These are phyloP conservation scores for Pichia cactophila DNA, from an alignment of 1,139 yeast genomes.

Conservation along the genomic window DNA sequence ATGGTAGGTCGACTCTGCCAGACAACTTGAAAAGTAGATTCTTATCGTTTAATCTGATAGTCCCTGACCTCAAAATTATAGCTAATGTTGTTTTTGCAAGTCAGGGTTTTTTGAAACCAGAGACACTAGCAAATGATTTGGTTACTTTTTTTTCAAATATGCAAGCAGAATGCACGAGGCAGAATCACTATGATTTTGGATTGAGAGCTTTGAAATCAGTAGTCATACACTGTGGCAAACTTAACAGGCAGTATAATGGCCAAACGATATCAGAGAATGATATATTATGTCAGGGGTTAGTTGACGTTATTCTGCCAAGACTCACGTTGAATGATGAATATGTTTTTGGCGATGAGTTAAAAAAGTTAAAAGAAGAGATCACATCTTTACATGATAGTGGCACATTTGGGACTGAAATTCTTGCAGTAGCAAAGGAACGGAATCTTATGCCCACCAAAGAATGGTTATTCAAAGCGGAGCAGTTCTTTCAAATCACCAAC, in stretches of 20 bases:
- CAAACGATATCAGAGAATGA: slow-evolving; percentile 29
- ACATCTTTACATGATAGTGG: not conserved
- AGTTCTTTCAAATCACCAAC: slow-evolving; percentile 55
- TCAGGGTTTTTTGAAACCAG: slow-evolving; percentile 57
- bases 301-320: slow-evolving; percentile 60
- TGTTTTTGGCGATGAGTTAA: slow-evolving; percentile 29
- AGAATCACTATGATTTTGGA: slow-evolving; percentile 86
- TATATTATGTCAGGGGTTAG: slow-evolving; percentile 46
- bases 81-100: slow-evolving; percentile 67
- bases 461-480: slow-evolving; percentile 55
- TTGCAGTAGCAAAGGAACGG: slow-evolving; percentile 20
- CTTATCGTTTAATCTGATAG: slow-evolving; percentile 65
- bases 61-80: slow-evolving; percentile 64
- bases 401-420: slow-evolving; percentile 1
- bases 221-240: slow-evolving; percentile 49
- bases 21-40: slow-evolving; percentile 79
- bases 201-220: slow-evolving; percentile 69
- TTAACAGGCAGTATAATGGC: slow-evolving; percentile 28
- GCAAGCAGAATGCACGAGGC: slow-evolving; percentile 36
- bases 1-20: slow-evolving; percentile 76
- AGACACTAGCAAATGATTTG: slow-evolving; percentile 38
- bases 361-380: slow-evolving; percentile 21
- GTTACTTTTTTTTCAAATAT: slow-evolving; percentile 52
- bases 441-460: slow-evolving; percentile 28
- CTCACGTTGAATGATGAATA: slow-evolving; percentile 45